These are phyloP conservation scores for Fragilaria crotonensis DNA, from an alignment of 108 stramenopile species.

Conservation along the genomic window DNA sequence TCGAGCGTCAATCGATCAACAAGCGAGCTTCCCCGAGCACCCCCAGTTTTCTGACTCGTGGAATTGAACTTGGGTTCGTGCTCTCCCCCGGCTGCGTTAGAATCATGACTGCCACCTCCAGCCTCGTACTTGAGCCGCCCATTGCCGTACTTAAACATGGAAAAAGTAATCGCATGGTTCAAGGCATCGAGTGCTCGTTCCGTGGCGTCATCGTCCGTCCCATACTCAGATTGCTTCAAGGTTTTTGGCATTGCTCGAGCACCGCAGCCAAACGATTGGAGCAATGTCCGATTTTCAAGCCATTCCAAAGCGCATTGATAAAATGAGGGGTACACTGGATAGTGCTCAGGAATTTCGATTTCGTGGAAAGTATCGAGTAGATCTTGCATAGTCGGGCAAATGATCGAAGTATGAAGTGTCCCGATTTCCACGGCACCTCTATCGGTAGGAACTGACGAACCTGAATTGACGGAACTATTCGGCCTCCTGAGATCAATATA, in stretches of 20 bases:
- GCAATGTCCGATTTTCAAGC: slow-evolving; percentile 40
- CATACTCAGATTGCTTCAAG: neutral
- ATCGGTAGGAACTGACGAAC: no score
- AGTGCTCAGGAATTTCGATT: slow-evolving; percentile 1
- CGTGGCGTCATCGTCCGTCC: neutral
- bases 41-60: neutral
- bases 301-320: slow-evolving; percentile 66
- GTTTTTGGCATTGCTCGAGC: no score
- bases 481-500: slow-evolving; percentile 13
- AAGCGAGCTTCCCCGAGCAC: neutral
- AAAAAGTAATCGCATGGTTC: neutral
- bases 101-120: neutral
- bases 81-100: neutral
- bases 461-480: neutral
- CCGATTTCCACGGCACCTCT: slow-evolving; percentile 8
- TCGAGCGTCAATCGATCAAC: slow-evolving; percentile 3
- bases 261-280: slow-evolving; percentile 73
- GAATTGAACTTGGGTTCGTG: neutral
- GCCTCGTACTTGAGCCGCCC: neutral
- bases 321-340: slow-evolving; percentile 27
- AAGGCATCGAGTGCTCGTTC: slow-evolving; percentile 1
- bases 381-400: slow-evolving; percentile 4
- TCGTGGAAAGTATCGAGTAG: neutral
- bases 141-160: neutral
- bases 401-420: slow-evolving; percentile 3